Base-by-base conservation (phyloP, 2,329 filamentous ascomycete genomes). In the Torrubiella hemipterigena region DNA sequence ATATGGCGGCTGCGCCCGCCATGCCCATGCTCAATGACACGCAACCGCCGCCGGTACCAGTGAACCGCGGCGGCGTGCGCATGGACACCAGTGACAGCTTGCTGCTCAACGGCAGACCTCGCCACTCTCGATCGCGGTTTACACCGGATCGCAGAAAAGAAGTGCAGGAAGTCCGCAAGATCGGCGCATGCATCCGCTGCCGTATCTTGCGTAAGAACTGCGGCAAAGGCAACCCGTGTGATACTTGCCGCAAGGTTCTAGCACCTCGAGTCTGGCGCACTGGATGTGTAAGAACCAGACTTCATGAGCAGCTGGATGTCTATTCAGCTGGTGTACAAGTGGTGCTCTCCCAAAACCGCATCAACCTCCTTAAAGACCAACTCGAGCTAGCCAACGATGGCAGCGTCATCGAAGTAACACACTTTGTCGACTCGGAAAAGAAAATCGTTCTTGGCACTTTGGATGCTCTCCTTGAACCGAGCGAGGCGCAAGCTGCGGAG, bases 141-240 rank as follows among this genome's bases (percentile, higher is more conserved):
- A 69, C 65, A 14, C 59, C 69, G 5, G 56, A 56, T 2, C 61
- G 75, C n/a, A 61, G 75, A 15, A 75, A 71, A 45, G 70, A 79
- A 44, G 74, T 80, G 3, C 72, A 77, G 40, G 69, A 73, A 38
- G 70, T 79, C 15, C 67, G 75, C 16, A 73, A 74, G 42, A 65
- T 74, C 21, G 75, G 75, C 6, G 74, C 75, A 10, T 80, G 75
- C 42, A 76, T 78, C 31, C 61, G 75, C 27, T 80, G 75, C 44
- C 65, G 73, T 22, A 77, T 79, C 38, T 52, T 80, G 21, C 65
- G 74, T 35, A 80, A 80, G 53, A 75, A 71, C 2, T 80, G 75
- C 43, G 74, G 72, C n/a, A 67, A 65, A 36, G 74, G 71, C 19
- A 69, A 63, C 6, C 73, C 74, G 0, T 80, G 75, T 41, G 65